phyloP scores from a whole-genome alignment of 345 rosid genomes.

The Physaria fendleri region DNA sequence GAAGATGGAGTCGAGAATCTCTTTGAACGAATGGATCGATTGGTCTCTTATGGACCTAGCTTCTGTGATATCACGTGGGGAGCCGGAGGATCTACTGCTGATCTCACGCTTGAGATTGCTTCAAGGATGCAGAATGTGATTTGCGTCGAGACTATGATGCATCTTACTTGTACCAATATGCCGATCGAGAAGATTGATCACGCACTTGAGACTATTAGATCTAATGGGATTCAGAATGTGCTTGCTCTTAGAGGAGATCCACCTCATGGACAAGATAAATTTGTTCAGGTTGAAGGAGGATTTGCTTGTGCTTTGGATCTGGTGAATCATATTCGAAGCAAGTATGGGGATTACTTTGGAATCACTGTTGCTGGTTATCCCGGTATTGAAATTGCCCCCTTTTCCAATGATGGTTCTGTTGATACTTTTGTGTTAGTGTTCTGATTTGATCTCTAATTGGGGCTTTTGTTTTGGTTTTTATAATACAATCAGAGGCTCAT shows the following conservation, averaged over 20 bases:
- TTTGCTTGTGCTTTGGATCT: slow-evolving; percentile 94
- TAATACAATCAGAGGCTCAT: slow-evolving; percentile 79
- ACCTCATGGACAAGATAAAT: slow-evolving; percentile 95
- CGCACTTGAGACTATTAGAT: slow-evolving; percentile 71
- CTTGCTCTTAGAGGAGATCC: slow-evolving; percentile 99
- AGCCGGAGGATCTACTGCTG: slow-evolving; percentile 97
- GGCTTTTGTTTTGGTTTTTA: not conserved
- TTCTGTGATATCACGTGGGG: slow-evolving; percentile 99
- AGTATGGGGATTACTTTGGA: slow-evolving; percentile 87
- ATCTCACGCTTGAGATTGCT: slow-evolving; percentile 89
- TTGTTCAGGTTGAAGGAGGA: slow-evolving; percentile 90
- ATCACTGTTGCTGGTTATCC: slow-evolving; percentile 99
- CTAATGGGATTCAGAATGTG: slow-evolving; percentile 93
- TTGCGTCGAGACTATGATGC: slow-evolving; percentile 99
- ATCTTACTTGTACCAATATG: slow-evolving; percentile 98
- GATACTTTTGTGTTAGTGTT: not conserved
- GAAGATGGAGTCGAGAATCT: slow-evolving; percentile 98
- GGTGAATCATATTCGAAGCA: slow-evolving; percentile 67
- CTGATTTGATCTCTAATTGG: slow-evolving; percentile 1
- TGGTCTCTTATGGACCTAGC: slow-evolving; percentile 79
- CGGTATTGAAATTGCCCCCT: slow-evolving; percentile 32
- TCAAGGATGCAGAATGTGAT: slow-evolving; percentile 93
- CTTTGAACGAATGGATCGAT: slow-evolving; percentile 91
- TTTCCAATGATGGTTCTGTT: not conserved
- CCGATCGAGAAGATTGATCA: slow-evolving; percentile 91